These are phyloP conservation scores for Cocos nucifera DNA, from an alignment of 176 grass and related monocot species.

Conservation along the genomic window DNA sequence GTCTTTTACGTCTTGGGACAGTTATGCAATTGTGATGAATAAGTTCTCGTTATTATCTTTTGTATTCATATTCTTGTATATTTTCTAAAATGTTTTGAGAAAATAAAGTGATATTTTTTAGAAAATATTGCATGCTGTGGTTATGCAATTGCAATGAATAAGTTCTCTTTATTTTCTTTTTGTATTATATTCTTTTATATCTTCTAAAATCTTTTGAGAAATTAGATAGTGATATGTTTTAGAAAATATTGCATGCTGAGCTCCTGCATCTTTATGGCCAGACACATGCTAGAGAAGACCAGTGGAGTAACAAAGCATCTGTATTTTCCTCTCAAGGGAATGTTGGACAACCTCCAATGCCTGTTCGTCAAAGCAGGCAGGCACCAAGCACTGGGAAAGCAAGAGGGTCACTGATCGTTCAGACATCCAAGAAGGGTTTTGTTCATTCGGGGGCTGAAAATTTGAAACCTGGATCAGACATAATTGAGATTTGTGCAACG, in stretches of 20 bases:
- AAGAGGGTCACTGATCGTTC: constrained; percentile 7
- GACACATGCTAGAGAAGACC: background rate
- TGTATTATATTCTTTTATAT: too few relatives aligned
- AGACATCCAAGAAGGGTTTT: constrained; percentile 6
- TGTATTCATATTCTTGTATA: too few relatives aligned
- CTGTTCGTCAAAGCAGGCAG: constrained; percentile 18
- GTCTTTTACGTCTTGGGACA: too few relatives aligned
- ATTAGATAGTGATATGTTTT: too few relatives aligned
- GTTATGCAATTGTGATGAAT: too few relatives aligned
- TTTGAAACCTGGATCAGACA: constrained; percentile 17
- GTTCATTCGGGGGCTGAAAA: constrained; percentile 6
- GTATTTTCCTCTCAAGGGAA: constrained; percentile 14
- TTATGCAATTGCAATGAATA: too few relatives aligned
- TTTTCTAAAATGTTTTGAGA: too few relatives aligned
- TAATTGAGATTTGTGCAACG: constrained; percentile 34
- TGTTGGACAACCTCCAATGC: background rate
- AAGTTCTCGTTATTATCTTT: too few relatives aligned
- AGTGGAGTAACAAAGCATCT: background rate
- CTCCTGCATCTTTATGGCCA: background rate
- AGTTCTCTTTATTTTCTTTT: too few relatives aligned
- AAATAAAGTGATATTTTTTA: too few relatives aligned
- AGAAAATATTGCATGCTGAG: background rate
- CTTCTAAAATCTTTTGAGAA: too few relatives aligned
- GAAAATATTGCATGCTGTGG: too few relatives aligned
- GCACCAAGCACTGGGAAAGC: constrained; percentile 18